Conservation (phyloP, 495 filamentous ascomycete species). For the Neurospora tetraspora region DNA sequence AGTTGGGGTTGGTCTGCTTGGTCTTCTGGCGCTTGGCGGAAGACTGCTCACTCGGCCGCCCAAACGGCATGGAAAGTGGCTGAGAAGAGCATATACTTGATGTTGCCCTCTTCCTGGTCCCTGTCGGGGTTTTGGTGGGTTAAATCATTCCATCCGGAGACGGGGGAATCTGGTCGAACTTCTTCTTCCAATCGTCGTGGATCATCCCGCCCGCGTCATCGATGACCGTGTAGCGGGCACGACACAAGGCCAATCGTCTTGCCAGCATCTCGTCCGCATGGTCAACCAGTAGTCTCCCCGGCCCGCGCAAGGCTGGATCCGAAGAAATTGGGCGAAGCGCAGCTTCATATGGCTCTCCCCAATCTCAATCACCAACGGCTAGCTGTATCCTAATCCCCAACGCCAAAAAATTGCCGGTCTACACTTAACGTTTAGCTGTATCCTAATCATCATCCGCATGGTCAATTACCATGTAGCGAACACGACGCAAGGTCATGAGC, state of each 20-base stretch:
- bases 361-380: neutral
- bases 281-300: neutral
- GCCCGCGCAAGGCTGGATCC: neutral
- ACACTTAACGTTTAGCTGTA: neutral
- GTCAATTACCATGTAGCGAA: neutral
- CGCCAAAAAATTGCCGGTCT: neutral
- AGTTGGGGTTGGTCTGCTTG: conserved; percentile 3
- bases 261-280: conserved; percentile 25
- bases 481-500: neutral
- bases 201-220: conserved; percentile 96
- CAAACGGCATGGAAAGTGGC: conserved; percentile 58
- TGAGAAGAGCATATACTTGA: conserved; percentile 83
- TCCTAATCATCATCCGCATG: neutral
- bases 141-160: conserved; percentile 62
- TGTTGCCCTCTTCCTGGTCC: conserved; percentile 71
- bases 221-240: conserved; percentile 41
- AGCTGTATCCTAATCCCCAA: neutral
- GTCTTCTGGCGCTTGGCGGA: conserved; percentile 18
- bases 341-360: neutral
- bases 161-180: conserved; percentile 50
- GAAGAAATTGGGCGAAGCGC: neutral
- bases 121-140: conserved; percentile 5
- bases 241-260: conserved; percentile 45
- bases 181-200: conserved; percentile 38
- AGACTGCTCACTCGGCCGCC: neutral